Conservation (phyloP, 1,139 yeast genomes). For the Pichia sp. region DNA sequence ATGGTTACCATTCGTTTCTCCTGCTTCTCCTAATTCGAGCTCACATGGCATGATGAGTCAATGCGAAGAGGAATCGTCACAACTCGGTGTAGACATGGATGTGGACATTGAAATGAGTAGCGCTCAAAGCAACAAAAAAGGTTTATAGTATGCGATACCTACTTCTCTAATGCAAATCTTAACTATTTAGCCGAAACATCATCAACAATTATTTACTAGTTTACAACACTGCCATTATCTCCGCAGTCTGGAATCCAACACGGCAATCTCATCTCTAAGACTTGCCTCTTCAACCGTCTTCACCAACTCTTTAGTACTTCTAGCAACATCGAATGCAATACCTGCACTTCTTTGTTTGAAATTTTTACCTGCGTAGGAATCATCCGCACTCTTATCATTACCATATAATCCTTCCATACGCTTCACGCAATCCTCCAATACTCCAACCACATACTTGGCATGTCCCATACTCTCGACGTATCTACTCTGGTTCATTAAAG, state of each 20-base stretch:
- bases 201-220: too few species aligned
- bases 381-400: slow-evolving; percentile 39
- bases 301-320: slow-evolving; percentile 90
- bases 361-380: slow-evolving; percentile 78
- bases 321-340: slow-evolving; percentile 91
- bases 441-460: slow-evolving; percentile 85
- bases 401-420: slow-evolving; percentile 57
- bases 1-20: too few species aligned
- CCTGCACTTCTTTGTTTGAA: slow-evolving; percentile 93
- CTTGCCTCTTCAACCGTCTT: slow-evolving; percentile 95
- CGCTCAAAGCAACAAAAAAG: too few species aligned
- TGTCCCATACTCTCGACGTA: slow-evolving; percentile 79
- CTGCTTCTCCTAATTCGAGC: too few species aligned
- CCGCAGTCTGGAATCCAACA: slow-evolving; percentile 25
- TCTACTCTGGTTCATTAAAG: slow-evolving; percentile 84
- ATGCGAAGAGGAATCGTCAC: too few species aligned
- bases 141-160: too few species aligned
- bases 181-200: not conserved
- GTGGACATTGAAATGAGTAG: too few species aligned
- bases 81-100: too few species aligned
- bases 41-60: too few species aligned
- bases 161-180: too few species aligned
- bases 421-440: slow-evolving; percentile 75
- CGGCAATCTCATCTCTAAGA: slow-evolving; percentile 48
- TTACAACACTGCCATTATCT: slow-evolving; percentile 1